These are phyloP conservation scores for Glycyrrhiza uralensis DNA, from an alignment of 306 rosid species.

Conservation along the genomic window DNA sequence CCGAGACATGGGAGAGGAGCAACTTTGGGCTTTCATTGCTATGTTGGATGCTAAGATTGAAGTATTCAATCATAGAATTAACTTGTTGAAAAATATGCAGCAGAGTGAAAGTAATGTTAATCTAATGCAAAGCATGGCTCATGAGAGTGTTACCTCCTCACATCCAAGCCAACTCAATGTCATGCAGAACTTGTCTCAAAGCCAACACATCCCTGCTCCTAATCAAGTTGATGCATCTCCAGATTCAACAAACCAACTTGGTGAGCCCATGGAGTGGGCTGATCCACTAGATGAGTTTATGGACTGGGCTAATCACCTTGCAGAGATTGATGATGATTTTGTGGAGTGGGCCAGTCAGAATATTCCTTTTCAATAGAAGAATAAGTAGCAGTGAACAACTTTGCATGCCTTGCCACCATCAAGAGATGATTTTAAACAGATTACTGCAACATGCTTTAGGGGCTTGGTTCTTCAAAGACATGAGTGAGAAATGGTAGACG, in stretches of 20 bases:
- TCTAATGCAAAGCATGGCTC: not conserved
- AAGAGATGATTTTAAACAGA: too few relatives aligned
- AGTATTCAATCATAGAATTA: not conserved
- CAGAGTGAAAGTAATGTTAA: not conserved
- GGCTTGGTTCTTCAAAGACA: too few relatives aligned
- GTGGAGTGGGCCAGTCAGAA: not conserved
- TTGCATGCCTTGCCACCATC: not conserved
- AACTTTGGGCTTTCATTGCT: not conserved
- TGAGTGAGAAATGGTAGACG: too few relatives aligned
- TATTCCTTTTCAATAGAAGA: not conserved
- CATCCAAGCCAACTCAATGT: not conserved
- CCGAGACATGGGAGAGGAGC: not conserved
- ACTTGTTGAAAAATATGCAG: not conserved
- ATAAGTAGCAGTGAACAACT: not conserved
- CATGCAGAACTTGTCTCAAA: not conserved
- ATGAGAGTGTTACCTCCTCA: not conserved
- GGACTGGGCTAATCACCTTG: not conserved
- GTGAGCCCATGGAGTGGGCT: not conserved
- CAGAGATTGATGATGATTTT: not conserved
- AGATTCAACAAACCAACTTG: not conserved
- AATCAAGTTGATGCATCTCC: not conserved
- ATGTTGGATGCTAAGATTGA: slow-evolving; percentile 11
- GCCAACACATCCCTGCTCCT: not conserved
- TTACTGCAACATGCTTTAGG: too few relatives aligned
- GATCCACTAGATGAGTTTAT: not conserved